Evolutionary conservation across 129 eudicot species (phyloP), one percentile per base, ranked within the genome.

Genomic region (Saposhnikovia divaricata): DNA sequence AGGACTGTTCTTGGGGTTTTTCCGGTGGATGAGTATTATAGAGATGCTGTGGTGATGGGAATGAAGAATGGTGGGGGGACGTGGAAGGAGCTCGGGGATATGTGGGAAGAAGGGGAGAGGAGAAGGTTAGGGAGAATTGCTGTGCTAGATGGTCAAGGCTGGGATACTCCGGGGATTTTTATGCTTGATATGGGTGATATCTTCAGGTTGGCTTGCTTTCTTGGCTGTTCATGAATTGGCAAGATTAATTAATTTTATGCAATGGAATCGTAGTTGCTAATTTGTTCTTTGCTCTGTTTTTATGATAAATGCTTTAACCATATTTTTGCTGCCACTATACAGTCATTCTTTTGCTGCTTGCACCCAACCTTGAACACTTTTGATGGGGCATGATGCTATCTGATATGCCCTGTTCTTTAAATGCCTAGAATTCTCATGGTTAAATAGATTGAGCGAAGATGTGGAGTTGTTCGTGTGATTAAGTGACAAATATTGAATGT

Each of bases 61-160:
- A 69, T 87, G 78, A 83, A 77, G 40, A 86, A 85, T 78, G 91
- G 89, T 78, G 91, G 89, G 9, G 87, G 90, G 47, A 88, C 78
- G 66, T 93, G 98, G 98, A 87, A 87, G 75, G 93, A 87, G 80
- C 85, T 91, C 78, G 97, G 96, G 78, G 92, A 91, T 82, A 90
- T 94, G 97, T 94, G 98, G 98, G 91, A 87, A 34, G 93, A 89
- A 84, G 93, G 96, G 48, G 98, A 92, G 75, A 86, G 97, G 81
- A 43, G 85, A 51, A 80, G 83, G 78, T 89, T 88, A 68, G 98
- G 98, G 82, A 92, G 85, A 69, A 85, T 88, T 74, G 98, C 87
- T 12, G 86, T 90, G 66, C 85, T 90, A 39, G 93, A 92, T 47
- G 87, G 77, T 75, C 85, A 23, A 21, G 87, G 51, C 44, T 80